Evolutionary conservation across 176 grass and related monocot species (phyloP), one percentile per base, ranked within the genome.

Genomic region (Zea luxurians): DNA sequence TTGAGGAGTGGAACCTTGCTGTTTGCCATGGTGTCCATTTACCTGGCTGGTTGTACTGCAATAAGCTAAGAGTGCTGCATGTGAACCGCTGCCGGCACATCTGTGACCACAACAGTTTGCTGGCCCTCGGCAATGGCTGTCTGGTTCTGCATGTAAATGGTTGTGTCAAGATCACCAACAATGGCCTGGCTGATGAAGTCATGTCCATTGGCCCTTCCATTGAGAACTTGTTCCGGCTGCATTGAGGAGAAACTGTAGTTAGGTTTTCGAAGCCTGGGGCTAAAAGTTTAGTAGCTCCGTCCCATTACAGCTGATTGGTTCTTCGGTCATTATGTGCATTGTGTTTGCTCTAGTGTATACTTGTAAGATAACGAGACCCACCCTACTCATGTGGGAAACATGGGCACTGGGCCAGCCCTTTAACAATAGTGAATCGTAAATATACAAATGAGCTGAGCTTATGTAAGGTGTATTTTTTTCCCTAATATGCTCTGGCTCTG

Each of bases 1-100:
- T 94, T 15, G 87, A 92, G 79, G 94, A 97, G 79, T 97, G 89
- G 91, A 94, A 71, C 73, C 87, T 97, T 8, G 87, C 87, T 37
- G 50, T 97, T 12, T 97, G 94, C 77, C 89, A 92, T 77, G 94
- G 88, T 4, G 64, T 94, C n/a, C 58, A 13, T 63, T 80, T 90
- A 40, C 18, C 85, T 60, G 94, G 94, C 61, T 97, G 94, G 91
- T 85, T 84, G 34, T 70, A 60, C 47, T 92, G 94, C 66, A 88
- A 69, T 13, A 90, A 86, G 48, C 63, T 97, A 64, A 83, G 78
- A 84, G 81, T 94, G 73, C 87, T 97, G 75, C 87, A 97, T 80
- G 89, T 90, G 45, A 94, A 88, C 76, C 89, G 87, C 17, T 93
- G 91, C 74, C 66, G 85, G 68, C 90, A 97, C 69, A 73, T 97